Conservation (phyloP, 1,139 yeast species). For the Yamadazyma diospyri region DNA sequence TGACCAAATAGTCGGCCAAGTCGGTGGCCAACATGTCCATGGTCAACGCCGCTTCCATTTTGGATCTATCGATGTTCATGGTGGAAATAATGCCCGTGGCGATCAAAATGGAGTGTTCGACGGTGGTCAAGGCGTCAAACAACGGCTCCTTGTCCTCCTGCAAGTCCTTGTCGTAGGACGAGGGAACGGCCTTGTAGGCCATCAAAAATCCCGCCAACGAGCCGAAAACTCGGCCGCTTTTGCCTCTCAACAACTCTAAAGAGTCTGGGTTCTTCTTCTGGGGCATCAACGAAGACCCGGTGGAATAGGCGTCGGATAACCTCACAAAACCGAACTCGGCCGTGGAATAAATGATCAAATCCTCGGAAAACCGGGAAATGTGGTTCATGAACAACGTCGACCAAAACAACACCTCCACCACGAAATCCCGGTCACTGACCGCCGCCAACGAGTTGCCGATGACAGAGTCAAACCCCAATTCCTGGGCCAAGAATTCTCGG, state of each 20-base stretch:
- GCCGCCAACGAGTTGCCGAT: constrained; percentile 95
- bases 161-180: constrained; percentile 96
- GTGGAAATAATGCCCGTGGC: constrained; percentile 97
- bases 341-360: constrained; percentile 89
- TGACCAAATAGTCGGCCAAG: constrained; percentile 92
- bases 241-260: constrained; percentile 90
- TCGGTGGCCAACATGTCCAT: constrained; percentile 99
- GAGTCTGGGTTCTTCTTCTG: constrained; percentile 98
- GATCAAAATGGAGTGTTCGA: constrained; percentile 87
- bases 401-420: constrained; percentile 97
- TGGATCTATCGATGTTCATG: constrained; percentile 62
- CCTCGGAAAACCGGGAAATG: constrained; percentile 90
- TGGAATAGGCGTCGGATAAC: constrained; percentile 95
- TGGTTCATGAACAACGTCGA: constrained; percentile 94
- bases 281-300: constrained; percentile 98
- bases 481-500: constrained; percentile 79
- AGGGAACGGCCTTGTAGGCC: constrained; percentile 93
- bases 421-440: constrained; percentile 96
- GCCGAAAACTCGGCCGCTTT: constrained; percentile 96
- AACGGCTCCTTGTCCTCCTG: constrained; percentile 98
- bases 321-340: constrained; percentile 95
- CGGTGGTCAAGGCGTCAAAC: constrained; percentile 85
- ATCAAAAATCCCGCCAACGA: constrained; percentile 91
- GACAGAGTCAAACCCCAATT: constrained; percentile 74
- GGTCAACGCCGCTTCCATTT: constrained; percentile 84